phyloP scores from a whole-genome alignment of 1,139 yeast species.

The Candida frijolesensis region DNA sequence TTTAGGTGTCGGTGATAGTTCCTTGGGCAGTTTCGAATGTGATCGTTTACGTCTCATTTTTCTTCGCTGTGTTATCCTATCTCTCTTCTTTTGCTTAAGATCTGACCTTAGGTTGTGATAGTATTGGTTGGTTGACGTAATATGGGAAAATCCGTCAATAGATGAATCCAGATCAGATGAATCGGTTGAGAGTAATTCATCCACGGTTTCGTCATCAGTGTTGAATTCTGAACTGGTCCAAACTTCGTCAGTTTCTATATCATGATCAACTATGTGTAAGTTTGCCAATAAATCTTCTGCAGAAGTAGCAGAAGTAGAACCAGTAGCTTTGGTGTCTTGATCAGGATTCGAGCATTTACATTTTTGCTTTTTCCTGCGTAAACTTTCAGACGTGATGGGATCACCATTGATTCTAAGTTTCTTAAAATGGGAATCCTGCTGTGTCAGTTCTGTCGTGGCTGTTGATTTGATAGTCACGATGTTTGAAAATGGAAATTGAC shows the following conservation, averaged over 20 bases:
- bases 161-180: constrained; percentile 35
- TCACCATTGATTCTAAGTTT: constrained; percentile 46
- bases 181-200: constrained; percentile 18
- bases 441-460: constrained; percentile 41
- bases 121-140: constrained; percentile 25
- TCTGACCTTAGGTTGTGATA: constrained; percentile 25
- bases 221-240: constrained; percentile 29
- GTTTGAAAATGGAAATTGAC: constrained; percentile 16
- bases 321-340: not conserved
- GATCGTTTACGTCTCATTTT: not conserved
- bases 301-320: not conserved
- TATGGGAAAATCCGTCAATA: constrained; percentile 18
- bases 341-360: constrained; percentile 18
- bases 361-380: constrained; percentile 15
- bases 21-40: constrained; percentile 7
- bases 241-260: constrained; percentile 14
- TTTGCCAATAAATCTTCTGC: constrained; percentile 15
- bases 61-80: constrained; percentile 1
- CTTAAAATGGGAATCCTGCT: constrained; percentile 44
- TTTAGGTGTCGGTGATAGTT: constrained; percentile 44
- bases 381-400: constrained; percentile 37
- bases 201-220: constrained; percentile 16
- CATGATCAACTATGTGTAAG: constrained; percentile 11
- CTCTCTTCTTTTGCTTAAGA: constrained; percentile 12
- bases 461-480: constrained; percentile 32